Percentiles rank a stretch among this genome's conserved stretches.
These are phyloP conservation scores for Ceriops zippeliana DNA, from an alignment of 345 rosid genomes.

Conservation along the genomic window DNA sequence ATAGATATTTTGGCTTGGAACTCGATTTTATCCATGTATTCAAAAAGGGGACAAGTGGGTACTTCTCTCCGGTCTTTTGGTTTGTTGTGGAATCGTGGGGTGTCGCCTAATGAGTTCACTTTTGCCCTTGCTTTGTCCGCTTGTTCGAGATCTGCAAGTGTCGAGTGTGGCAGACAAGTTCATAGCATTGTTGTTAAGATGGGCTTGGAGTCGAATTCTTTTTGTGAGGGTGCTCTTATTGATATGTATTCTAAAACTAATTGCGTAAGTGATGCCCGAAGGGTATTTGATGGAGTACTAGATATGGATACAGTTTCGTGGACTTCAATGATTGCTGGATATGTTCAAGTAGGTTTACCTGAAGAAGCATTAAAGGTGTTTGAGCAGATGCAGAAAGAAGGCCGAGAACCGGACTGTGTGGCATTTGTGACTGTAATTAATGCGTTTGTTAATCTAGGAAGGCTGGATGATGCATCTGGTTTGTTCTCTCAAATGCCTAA, in stretches of 20 bases:
- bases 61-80: conserved; percentile 33
- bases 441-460: conserved; percentile 56
- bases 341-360: conserved; percentile 57
- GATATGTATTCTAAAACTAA: conserved; percentile 82
- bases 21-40: conserved; percentile 71
- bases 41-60: conserved; percentile 45
- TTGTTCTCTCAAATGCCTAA: conserved; percentile 55
- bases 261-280: conserved; percentile 46
- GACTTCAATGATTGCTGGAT: conserved; percentile 87
- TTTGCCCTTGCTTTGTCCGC: conserved; percentile 69
- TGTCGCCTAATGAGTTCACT: conserved; percentile 68
- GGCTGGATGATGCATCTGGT: conserved; percentile 58
- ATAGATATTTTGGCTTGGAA: conserved; percentile 72
- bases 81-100: conserved; percentile 33
- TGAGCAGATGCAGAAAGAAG: conserved; percentile 49
- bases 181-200: conserved; percentile 62
- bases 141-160: conserved; percentile 49
- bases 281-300: conserved; percentile 53
- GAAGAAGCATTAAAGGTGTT: conserved; percentile 62
- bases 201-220: conserved; percentile 52
- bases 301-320: conserved; percentile 70
- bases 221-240: conserved; percentile 69
- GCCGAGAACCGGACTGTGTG: conserved; percentile 66
- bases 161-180: conserved; percentile 48
- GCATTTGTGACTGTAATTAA: conserved; percentile 62